Evolutionary conservation across 495 filamentous ascomycete genomes (phyloP).

Genomic region (Penicillium paxilli): DNA sequence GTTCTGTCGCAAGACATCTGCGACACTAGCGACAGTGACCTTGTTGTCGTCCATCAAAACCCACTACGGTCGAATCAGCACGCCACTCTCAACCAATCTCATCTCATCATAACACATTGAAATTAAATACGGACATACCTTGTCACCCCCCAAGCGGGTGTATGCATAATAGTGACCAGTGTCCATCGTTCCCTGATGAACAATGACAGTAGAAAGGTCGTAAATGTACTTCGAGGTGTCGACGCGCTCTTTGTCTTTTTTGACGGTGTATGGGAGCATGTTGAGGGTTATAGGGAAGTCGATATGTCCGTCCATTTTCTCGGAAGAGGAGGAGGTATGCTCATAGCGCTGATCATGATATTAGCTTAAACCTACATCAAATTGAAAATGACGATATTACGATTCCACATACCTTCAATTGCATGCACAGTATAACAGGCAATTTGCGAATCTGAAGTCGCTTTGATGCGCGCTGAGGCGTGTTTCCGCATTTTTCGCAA

Average conservation of each 20-base stretch:
- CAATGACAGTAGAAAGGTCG: slow-evolving; percentile 80
- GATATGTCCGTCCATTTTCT: slow-evolving; percentile 79
- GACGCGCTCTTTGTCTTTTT: slow-evolving; percentile 40
- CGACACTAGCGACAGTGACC: slow-evolving; percentile 74
- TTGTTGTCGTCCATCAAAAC: slow-evolving; percentile 90
- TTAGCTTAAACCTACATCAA: background rate
- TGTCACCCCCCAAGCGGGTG: slow-evolving; percentile 67
- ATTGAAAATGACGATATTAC: background rate
- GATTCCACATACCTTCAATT: slow-evolving; percentile 68
- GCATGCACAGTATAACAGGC: slow-evolving; percentile 85
- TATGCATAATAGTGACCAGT: slow-evolving; percentile 91
- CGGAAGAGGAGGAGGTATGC: slow-evolving; percentile 63
- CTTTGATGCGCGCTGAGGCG: slow-evolving; percentile 70
- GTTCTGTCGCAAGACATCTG: slow-evolving; percentile 75
- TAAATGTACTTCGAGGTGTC: slow-evolving; percentile 64
- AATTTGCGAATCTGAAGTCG: slow-evolving; percentile 76
- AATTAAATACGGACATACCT: too few relatives aligned
- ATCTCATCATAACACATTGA: too few relatives aligned
- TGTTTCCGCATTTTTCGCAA: slow-evolving; percentile 72
- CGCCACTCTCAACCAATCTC: too few relatives aligned
- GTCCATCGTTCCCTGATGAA: slow-evolving; percentile 82
- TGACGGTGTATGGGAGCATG: slow-evolving; percentile 82
- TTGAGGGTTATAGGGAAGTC: slow-evolving; percentile 83
- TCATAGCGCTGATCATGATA: slow-evolving; percentile 67
- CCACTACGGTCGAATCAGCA: slow-evolving; percentile 58